These are phyloP conservation scores for Arxiozyma bovina DNA, from an alignment of 1,139 yeast genomes.

Conservation along the genomic window DNA sequence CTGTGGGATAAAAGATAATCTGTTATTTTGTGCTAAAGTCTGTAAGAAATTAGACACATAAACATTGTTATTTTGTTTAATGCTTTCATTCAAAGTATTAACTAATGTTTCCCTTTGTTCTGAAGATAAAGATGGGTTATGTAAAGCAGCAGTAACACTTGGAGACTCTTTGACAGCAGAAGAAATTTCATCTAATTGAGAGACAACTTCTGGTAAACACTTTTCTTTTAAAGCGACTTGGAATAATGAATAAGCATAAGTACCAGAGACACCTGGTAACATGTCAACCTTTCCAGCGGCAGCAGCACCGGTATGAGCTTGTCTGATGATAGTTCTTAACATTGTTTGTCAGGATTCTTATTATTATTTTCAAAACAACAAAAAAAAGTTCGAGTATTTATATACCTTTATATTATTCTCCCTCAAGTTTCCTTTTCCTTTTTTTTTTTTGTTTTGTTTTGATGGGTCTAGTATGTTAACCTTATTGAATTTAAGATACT, in stretches of 20 bases:
- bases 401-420: too few species aligned
- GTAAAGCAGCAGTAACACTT: slow-evolving; percentile 60
- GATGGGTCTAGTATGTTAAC: too few species aligned
- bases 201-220: not conserved
- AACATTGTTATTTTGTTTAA: slow-evolving; percentile 47
- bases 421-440: not conserved
- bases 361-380: not conserved
- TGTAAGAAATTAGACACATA: slow-evolving; percentile 71
- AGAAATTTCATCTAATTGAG: not conserved
- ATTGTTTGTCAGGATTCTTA: too few species aligned
- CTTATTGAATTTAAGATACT: too few species aligned
- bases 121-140: slow-evolving; percentile 77
- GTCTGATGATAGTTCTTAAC: not conserved
- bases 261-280: slow-evolving; percentile 22
- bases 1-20: slow-evolving; percentile 60
- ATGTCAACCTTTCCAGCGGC: not conserved
- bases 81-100: slow-evolving; percentile 40
- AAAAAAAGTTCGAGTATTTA: not conserved
- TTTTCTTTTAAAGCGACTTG: slow-evolving; percentile 68
- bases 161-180: slow-evolving; percentile 28
- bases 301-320: not conserved
- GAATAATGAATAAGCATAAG: slow-evolving; percentile 92
- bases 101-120: slow-evolving; percentile 70
- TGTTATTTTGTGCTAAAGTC: slow-evolving; percentile 91
- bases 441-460: too few species aligned